Base-by-base conservation (phyloP, 1,284 basidiomycete genomes). In the Pascua sp. region DNA sequence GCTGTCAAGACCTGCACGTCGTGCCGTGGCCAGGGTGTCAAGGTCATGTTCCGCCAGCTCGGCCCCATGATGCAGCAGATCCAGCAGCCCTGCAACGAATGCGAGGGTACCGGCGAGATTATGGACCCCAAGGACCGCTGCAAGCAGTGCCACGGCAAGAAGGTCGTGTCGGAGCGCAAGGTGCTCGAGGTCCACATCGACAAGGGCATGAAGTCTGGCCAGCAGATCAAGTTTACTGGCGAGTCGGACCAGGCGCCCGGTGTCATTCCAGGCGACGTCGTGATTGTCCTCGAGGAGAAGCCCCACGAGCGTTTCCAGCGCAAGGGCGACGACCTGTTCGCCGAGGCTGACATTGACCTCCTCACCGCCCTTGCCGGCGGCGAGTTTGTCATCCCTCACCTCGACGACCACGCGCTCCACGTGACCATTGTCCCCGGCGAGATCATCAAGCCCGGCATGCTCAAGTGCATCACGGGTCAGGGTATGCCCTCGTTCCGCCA, bases 11-110 rank as follows among this genome's bases (percentile, higher is more conserved):
- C 82, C 48, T 99, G 96, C 78, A 69, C 77, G 49, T 76, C 82
- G 17, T 99, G 96, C 81, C 84, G 82, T 69, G 96, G 96, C 65
- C 90, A 92, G 68, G 96, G 96, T 75, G 80, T 96, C 80, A 91
- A 89, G 78, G 80, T 98, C 69, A 91, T 89, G 56, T 81, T 98
- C 60, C 89, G 96, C 61, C 95, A 98, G 78, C 70, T 79, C 84
- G 96, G 96, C 41, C 96, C 96, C 15, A 99, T 99, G 96, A 92
- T 99, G 68, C 96, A 99, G 80, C 96, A 99, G 80, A 91, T 98
- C 70, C 96, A 98, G 77, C 90, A 92, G 65, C 84, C 87, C 51
- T 99, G 96, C 80, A 86, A 89, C 72, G 94, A 97, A 39, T 99
- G 96, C 78, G 83, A 83, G 53, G 96, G 91, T 39, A 84, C 85